phyloP scores from a whole-genome alignment of 768 basidiomycete genomes.

The Myochromella boudieri region DNA sequence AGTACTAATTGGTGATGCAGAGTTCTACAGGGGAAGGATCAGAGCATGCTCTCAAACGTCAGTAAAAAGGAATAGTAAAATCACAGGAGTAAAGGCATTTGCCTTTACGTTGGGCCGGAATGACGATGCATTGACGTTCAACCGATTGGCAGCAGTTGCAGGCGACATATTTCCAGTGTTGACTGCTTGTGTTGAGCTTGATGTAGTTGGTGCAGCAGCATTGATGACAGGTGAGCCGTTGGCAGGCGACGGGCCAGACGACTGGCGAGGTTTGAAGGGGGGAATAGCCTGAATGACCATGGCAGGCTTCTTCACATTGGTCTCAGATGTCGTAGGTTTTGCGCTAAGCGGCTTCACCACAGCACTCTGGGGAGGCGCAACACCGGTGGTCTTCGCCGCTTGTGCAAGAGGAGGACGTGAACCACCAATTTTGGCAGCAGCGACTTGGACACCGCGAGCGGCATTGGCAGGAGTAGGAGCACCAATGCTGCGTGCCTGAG shows the following conservation, averaged over 20 bases:
- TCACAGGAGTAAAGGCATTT: slow-evolving; percentile 70
- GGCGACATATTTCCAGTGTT: slow-evolving; percentile 49
- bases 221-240: slow-evolving; percentile 27
- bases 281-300: slow-evolving; percentile 93
- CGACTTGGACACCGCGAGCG: slow-evolving; percentile 40
- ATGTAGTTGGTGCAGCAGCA: slow-evolving; percentile 18
- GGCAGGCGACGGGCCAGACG: slow-evolving; percentile 24
- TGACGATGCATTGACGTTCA: slow-evolving; percentile 89
- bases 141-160: slow-evolving; percentile 51
- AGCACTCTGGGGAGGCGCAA: slow-evolving; percentile 19
- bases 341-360: slow-evolving; percentile 28
- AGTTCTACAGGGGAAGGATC: slow-evolving; percentile 34
- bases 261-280: slow-evolving; percentile 61
- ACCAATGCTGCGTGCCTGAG: slow-evolving; percentile 70
- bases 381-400: slow-evolving; percentile 27
- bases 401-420: slow-evolving; percentile 17
- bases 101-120: slow-evolving; percentile 90
- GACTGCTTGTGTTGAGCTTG: slow-evolving; percentile 12
- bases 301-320: slow-evolving; percentile 43
- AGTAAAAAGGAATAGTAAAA: slow-evolving; percentile 23
- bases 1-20: slow-evolving; percentile 45
- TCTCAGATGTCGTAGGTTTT: slow-evolving; percentile 29
- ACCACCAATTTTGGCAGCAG: slow-evolving; percentile 32
- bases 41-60: slow-evolving; percentile 19
- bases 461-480: slow-evolving; percentile 52